Evolutionary conservation across 495 filamentous ascomycete genomes (phyloP).

Genomic region (Parachaetomium inaequale): DNA sequence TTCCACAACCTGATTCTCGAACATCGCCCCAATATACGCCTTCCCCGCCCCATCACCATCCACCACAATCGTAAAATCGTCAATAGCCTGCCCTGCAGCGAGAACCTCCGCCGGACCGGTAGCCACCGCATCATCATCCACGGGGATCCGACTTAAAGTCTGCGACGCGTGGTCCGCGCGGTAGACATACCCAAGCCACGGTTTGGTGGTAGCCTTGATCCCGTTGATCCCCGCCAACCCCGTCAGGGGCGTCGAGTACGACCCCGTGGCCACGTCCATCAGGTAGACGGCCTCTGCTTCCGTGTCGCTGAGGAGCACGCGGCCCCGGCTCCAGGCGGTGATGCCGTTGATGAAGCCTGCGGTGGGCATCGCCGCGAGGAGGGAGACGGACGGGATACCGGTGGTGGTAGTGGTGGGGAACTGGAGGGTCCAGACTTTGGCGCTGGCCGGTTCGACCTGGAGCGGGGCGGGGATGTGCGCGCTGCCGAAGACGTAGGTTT

Average conservation of each 20-base stretch:
- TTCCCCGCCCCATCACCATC: background rate
- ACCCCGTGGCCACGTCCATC: conserved; percentile 14
- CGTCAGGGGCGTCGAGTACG: conserved; percentile 13
- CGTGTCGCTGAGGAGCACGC: conserved; percentile 33
- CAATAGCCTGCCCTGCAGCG: background rate
- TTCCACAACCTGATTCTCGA: background rate
- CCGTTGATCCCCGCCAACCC: conserved; percentile 41
- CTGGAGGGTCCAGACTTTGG: conserved; percentile 41
- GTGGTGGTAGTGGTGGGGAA: conserved; percentile 19
- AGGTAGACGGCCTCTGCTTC: conserved; percentile 11
- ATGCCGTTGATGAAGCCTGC: conserved; percentile 43
- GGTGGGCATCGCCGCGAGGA: conserved; percentile 38
- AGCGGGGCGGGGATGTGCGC: conserved; percentile 37
- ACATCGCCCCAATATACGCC: conserved; percentile 7
- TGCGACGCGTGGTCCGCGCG: conserved; percentile 30
- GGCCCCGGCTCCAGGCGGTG: conserved; percentile 18
- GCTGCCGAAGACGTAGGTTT: conserved; percentile 42
- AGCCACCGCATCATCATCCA: conserved; percentile 7
- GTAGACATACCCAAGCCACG: conserved; percentile 42
- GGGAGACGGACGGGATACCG: background rate
- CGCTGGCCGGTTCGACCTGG: conserved; percentile 33
- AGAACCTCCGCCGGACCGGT: conserved; percentile 18
- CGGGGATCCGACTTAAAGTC: conserved; percentile 17
- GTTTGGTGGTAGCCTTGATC: conserved; percentile 27
- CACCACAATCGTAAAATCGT: conserved; percentile 7